Conservation (phyloP, 495 filamentous ascomycete genomes). For the Evansstolkia leycettana region DNA sequence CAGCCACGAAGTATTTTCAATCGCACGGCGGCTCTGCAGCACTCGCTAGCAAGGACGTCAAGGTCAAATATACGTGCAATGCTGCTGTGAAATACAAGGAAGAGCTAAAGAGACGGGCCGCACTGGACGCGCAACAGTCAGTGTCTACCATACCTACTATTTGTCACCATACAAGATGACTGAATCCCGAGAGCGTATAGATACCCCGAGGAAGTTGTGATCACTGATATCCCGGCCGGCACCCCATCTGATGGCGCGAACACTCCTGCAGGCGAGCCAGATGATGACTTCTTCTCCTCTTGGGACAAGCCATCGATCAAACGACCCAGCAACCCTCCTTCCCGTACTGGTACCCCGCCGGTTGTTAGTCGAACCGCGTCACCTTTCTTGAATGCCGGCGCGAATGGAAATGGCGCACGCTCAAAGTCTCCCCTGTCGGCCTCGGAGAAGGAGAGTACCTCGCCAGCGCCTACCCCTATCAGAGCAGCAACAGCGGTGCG, state of each 20-base stretch:
- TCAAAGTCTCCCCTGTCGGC: constrained; percentile 71
- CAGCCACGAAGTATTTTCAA: constrained; percentile 95
- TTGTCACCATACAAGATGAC: too few relatives aligned
- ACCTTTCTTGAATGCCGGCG: constrained; percentile 67
- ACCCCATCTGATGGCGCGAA: constrained; percentile 46
- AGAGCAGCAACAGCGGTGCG: constrained; percentile 67
- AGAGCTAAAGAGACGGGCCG: constrained; percentile 73
- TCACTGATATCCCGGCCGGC: constrained; percentile 59
- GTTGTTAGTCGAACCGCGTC: constrained; percentile 73
- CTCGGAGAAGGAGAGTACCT: constrained; percentile 35
- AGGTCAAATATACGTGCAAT: constrained; percentile 89
- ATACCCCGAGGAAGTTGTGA: constrained; percentile 74
- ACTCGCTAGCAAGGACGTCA: constrained; percentile 87
- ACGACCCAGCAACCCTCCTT: constrained; percentile 86
- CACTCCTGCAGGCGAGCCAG: constrained; percentile 65
- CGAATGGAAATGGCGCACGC: constrained; percentile 60
- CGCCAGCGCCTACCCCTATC: constrained; percentile 44
- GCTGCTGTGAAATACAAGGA: constrained; percentile 94
- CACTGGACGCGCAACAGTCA: constrained; percentile 69
- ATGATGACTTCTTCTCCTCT: constrained; percentile 95
- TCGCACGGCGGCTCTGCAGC: constrained; percentile 88
- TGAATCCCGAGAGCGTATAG: constrained; percentile 24
- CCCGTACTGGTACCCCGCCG: constrained; percentile 80
- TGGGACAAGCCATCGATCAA: constrained; percentile 99
- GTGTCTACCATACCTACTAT: constrained; percentile 4